Percentiles rank a stretch among this genome's conserved stretches.
phyloP scores from a whole-genome alignment of 2,329 filamentous ascomycete genomes.

The Rutstroemia sp. region DNA sequence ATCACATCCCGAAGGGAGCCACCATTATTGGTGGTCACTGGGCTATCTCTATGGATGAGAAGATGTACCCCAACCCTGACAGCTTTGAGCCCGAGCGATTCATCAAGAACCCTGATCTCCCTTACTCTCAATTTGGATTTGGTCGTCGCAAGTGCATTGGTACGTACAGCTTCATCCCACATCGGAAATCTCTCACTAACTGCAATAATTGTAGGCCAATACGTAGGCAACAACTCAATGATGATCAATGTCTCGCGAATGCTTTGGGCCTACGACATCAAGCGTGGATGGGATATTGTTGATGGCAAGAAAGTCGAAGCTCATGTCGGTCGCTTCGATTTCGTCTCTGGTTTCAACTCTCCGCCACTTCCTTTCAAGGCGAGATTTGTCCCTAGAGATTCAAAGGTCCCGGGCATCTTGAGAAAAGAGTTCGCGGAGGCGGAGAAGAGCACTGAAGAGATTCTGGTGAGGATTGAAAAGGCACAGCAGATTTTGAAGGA shows the following conservation, averaged over 20 bases:
- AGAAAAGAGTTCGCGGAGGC: not conserved
- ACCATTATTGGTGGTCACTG: slow-evolving; percentile 42
- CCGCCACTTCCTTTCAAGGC: not conserved
- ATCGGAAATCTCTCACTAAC: not conserved
- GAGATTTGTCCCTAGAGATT: not conserved
- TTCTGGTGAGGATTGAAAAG: not conserved
- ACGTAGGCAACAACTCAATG: not conserved
- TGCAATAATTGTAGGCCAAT: not conserved
- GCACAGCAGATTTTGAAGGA: not conserved
- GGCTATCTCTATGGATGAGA: slow-evolving; percentile 45
- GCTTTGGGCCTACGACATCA: not conserved
- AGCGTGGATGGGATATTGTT: not conserved
- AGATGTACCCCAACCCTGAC: slow-evolving; percentile 35
- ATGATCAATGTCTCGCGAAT: not conserved
- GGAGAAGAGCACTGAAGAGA: not conserved
- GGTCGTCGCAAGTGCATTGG: slow-evolving; percentile 42
- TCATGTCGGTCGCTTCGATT: not conserved
- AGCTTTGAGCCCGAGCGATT: slow-evolving; percentile 41
- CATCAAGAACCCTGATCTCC: slow-evolving; percentile 33
- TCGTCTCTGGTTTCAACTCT: not conserved
- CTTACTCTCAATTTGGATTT: slow-evolving; percentile 43
- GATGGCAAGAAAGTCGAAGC: not conserved
- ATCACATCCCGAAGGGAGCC: slow-evolving; percentile 49
- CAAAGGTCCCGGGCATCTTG: not conserved
- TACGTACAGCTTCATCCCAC: not conserved